Percentiles rank a stretch among this genome's conserved stretches.
Evolutionary conservation across 768 basidiomycete genomes (phyloP).

Genomic region (Grammothele lineata): DNA sequence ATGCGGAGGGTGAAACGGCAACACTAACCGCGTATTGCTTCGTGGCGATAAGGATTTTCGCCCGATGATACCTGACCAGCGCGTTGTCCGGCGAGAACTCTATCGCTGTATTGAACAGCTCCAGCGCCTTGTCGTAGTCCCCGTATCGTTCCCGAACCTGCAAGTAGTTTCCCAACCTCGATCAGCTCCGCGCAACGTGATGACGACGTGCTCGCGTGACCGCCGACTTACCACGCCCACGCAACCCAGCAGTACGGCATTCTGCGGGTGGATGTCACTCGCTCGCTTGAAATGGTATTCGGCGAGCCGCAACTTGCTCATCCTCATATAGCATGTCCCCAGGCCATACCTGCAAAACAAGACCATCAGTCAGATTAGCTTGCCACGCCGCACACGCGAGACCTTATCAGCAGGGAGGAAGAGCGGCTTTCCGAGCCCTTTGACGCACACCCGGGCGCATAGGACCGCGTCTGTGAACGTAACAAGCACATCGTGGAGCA

Average conservation of each 20-base stretch:
- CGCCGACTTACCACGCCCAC: slow-evolving; percentile 81
- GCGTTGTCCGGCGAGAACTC: slow-evolving; percentile 81
- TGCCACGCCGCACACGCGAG: slow-evolving; percentile 5
- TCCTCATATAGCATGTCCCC: slow-evolving; percentile 92
- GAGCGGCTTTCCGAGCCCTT: no score
- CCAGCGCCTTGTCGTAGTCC: slow-evolving; percentile 70
- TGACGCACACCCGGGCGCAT: no score
- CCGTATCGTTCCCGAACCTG: slow-evolving; percentile 88
- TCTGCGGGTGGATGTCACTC: slow-evolving; percentile 86
- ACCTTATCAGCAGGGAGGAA: no score
- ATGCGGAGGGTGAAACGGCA: slow-evolving; percentile 14
- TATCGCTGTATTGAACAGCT: slow-evolving; percentile 79
- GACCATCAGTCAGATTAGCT: slow-evolving; percentile 18
- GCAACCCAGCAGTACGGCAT: slow-evolving; percentile 93
- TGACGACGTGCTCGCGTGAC: background rate
- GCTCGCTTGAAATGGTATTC: slow-evolving; percentile 97
- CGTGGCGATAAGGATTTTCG: slow-evolving; percentile 84
- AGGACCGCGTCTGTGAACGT: no score
- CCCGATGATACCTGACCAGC: slow-evolving; percentile 90
- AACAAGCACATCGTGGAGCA: no score
- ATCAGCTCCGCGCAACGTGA: background rate
- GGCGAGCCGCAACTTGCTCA: slow-evolving; percentile 88
- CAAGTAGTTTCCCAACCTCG: background rate
- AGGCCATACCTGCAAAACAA: slow-evolving; percentile 82
- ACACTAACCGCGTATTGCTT: slow-evolving; percentile 74